phyloP scores from a whole-genome alignment of 2,329 filamentous ascomycete species.

The Chrysoporthe deuterocubensis region DNA sequence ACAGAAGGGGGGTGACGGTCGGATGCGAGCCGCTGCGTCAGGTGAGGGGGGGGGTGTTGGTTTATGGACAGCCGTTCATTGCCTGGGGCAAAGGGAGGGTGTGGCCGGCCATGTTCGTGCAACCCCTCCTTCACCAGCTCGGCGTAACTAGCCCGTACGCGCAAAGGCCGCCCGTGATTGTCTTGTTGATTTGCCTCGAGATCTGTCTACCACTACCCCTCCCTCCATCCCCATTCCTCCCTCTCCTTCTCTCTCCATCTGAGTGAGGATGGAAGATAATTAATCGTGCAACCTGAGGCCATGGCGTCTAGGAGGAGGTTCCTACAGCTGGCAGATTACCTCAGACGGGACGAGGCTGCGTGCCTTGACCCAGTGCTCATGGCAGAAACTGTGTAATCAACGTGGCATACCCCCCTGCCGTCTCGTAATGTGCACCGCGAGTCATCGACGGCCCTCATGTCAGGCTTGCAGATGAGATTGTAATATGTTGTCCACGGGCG shows the following conservation, averaged over 20 bases:
- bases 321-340: not conserved
- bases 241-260: not conserved
- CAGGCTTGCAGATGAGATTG: too few relatives aligned
- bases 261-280: not conserved
- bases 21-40: conserved; percentile 2
- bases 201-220: not conserved
- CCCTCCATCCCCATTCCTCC: not conserved
- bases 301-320: not conserved
- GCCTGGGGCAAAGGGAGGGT: not conserved
- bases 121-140: not conserved
- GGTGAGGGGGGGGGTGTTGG: not conserved
- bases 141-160: not conserved
- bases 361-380: not conserved
- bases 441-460: too few relatives aligned
- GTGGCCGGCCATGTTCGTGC: not conserved
- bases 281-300: not conserved
- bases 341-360: not conserved
- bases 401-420: not conserved
- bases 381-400: not conserved
- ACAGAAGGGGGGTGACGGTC: not conserved
- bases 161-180: not conserved
- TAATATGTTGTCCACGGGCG: too few relatives aligned
- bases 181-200: not conserved
- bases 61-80: not conserved
- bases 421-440: not conserved